Conservation (phyloP, 768 basidiomycete species). For the Paxillus involutus region DNA sequence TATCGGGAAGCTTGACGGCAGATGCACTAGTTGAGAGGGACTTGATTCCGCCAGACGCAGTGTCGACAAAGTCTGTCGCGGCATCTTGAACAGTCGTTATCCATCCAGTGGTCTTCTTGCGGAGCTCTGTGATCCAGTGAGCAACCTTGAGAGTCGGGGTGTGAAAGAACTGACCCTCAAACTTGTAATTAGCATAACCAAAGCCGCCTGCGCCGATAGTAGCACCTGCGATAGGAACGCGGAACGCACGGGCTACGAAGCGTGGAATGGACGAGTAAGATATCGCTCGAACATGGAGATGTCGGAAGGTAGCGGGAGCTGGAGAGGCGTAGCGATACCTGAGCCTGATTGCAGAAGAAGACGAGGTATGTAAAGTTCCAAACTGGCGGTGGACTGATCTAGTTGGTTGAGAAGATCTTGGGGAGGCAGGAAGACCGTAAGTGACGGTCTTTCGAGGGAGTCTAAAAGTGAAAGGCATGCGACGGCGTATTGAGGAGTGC, state of each 20-base stretch:
- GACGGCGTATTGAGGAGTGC: constrained; percentile 45
- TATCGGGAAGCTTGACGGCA: constrained; percentile 53
- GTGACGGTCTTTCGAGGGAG: constrained; percentile 47
- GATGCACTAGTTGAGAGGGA: constrained; percentile 59
- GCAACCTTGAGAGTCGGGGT: not conserved
- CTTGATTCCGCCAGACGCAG: constrained; percentile 70
- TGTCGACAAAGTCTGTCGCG: constrained; percentile 58
- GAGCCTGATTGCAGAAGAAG: constrained; percentile 37
- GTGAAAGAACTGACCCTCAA: constrained; percentile 67
- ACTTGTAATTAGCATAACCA: constrained; percentile 95
- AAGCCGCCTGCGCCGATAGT: constrained; percentile 89
- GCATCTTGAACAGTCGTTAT: constrained; percentile 64
- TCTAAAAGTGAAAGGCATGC: constrained; percentile 28
- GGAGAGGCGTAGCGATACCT: constrained; percentile 48
- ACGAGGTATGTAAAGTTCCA: constrained; percentile 52
- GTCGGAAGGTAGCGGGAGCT: constrained; percentile 48
- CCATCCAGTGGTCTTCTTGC: constrained; percentile 67
- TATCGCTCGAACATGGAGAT: constrained; percentile 69
- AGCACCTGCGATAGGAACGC: constrained; percentile 84
- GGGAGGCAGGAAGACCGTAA: constrained; percentile 51
- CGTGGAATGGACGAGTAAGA: constrained; percentile 90
- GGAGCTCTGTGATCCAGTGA: constrained; percentile 53
- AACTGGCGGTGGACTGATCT: constrained; percentile 58
- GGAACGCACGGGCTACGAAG: constrained; percentile 83
- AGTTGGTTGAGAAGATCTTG: constrained; percentile 27